Conservation (phyloP, 2,329 filamentous ascomycete species). For the Fusarium sp. region DNA sequence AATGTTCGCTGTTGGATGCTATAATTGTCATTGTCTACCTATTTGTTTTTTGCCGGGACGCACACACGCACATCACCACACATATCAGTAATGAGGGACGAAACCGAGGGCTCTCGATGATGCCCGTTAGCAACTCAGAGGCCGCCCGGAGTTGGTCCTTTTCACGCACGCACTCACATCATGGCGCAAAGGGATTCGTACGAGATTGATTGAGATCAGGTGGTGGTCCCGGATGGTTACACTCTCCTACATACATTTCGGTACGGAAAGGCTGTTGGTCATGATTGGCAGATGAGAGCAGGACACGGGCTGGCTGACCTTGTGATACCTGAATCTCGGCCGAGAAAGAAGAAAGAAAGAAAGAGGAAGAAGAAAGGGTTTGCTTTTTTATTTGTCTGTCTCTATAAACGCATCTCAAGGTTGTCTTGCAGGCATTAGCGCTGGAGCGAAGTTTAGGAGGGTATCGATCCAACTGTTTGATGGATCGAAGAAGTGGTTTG, state of each 20-base stretch:
- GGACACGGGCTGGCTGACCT: conserved; percentile 35
- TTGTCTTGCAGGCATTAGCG: conserved; percentile 42
- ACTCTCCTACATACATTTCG: conserved; percentile 42
- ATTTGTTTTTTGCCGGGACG: conserved; percentile 38
- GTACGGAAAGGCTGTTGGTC: conserved; percentile 39
- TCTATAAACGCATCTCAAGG: conserved; percentile 44
- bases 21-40: conserved; percentile 41
- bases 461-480: conserved; percentile 11
- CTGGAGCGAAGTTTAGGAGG: conserved; percentile 32
- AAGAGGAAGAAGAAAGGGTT: conserved; percentile 15
- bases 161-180: conserved; percentile 33
- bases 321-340: conserved; percentile 22
- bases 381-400: conserved; percentile 41
- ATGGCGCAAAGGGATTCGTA: conserved; percentile 39
- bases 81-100: conserved; percentile 44
- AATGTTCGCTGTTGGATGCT: conserved; percentile 42
- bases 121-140: conserved; percentile 36
- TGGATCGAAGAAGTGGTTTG: conserved; percentile 18
- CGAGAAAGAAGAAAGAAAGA: conserved; percentile 12
- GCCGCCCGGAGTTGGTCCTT: conserved; percentile 31
- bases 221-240: conserved; percentile 40
- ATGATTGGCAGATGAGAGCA: conserved; percentile 27
- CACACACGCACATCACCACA: conserved; percentile 31
- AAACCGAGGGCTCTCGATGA: conserved; percentile 38
- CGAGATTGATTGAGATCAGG: conserved; percentile 42